Conservation (phyloP, 2,329 filamentous ascomycete species). For the Aspergillus latus region DNA sequence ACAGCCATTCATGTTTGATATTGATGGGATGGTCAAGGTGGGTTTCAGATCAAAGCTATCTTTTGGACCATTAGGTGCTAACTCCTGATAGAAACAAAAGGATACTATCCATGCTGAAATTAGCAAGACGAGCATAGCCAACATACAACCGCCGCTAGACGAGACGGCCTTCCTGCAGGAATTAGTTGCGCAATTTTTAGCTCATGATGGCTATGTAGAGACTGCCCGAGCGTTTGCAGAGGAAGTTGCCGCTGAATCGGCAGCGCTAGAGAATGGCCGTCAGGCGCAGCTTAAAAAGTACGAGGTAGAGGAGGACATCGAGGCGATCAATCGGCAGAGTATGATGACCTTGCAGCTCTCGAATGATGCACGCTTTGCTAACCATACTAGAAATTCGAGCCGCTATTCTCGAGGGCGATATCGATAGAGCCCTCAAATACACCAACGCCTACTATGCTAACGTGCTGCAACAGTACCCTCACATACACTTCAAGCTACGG, state of each 20-base stretch:
- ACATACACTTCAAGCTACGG: slow-evolving; percentile 82
- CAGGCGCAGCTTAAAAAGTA: slow-evolving; percentile 55
- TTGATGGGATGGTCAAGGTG: slow-evolving; percentile 80
- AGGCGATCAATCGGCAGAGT: slow-evolving; percentile 86
- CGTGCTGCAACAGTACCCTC: slow-evolving; percentile 75
- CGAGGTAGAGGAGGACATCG: slow-evolving; percentile 74
- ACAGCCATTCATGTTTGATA: slow-evolving; percentile 83
- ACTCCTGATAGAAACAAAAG: slow-evolving; percentile 57
- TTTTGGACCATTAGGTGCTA: slow-evolving; percentile 1
- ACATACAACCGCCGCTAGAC: slow-evolving; percentile 62
- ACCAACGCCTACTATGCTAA: slow-evolving; percentile 76
- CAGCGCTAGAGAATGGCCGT: slow-evolving; percentile 63
- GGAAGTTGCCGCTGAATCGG: slow-evolving; percentile 73
- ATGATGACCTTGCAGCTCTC: slow-evolving; percentile 34
- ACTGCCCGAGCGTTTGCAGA: slow-evolving; percentile 84
- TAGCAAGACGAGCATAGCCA: slow-evolving; percentile 56
- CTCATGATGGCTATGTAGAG: slow-evolving; percentile 93
- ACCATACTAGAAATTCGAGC: slow-evolving; percentile 69
- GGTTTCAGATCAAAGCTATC: slow-evolving; percentile 26
- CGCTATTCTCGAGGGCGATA: slow-evolving; percentile 86
- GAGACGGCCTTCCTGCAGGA: slow-evolving; percentile 80
- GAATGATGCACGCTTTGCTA: not conserved
- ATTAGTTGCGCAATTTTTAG: slow-evolving; percentile 82
- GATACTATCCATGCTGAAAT: slow-evolving; percentile 62
- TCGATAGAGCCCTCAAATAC: slow-evolving; percentile 83